Evolutionary conservation across 257 asterid genomes (phyloP), one percentile per base, ranked within the genome.

Genomic region (Jaltomata sinuosa): DNA sequence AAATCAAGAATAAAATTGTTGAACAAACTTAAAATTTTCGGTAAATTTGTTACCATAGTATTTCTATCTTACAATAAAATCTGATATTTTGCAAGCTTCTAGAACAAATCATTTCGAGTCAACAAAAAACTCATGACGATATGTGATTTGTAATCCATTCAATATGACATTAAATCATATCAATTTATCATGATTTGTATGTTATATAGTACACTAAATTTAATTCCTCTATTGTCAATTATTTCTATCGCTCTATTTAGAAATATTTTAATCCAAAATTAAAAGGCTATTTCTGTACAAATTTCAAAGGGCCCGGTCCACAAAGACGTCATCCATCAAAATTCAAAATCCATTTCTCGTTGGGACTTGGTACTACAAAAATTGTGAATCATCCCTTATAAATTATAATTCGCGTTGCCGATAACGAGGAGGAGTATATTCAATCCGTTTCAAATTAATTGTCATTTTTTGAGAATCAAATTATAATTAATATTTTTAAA

Each of bases 121-220:
- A 61, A 61, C 0, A 61, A 27, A 61, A 1, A 61, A 0, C 25
- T 61, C 2, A 2, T 25, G 29, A 1, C 19, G 0, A 61, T 25
- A 25, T 61, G 0, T 61, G 31, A 61, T 61, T 61, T 6, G 0
- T 59, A 9, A 25, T 3, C 25, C 11, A 61, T 25, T 5, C 0
- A 4, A 0, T 11, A 22, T 10, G 34, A 1, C 4, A 59, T 2
- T 59, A 59, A 0, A 0, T n/a, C 9, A 4, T 59, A 59, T 22
- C 1, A 14, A 25, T 25, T 0, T 11, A 61, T 11, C 12, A 61
- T 11, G 36, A 25, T 27, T 25, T 61, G 12, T 5, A 25, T 11
- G 34, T n/a, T n/a, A 1, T 1, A 59, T 5, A 21, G 0, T n/a
- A n/a, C 31, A 57, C 15, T 0, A 3, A 3, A 1, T 57, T 57